Percentiles rank a stretch among this genome's conserved stretches.
These are phyloP conservation scores for Immersiporthe knoxdaviesiana DNA, from an alignment of 2,329 filamentous ascomycete genomes.

Conservation along the genomic window DNA sequence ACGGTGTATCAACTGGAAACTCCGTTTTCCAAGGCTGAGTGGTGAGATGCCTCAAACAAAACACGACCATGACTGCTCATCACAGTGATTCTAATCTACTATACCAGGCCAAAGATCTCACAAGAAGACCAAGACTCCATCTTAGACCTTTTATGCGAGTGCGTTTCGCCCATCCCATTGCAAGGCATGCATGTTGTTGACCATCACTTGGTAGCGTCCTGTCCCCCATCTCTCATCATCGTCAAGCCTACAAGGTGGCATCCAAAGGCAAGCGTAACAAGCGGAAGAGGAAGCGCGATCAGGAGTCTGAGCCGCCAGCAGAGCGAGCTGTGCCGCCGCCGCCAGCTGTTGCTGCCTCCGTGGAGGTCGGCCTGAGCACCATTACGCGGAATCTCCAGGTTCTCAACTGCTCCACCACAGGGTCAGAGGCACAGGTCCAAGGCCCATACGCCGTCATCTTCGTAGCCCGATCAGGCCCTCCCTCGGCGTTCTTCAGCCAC, in stretches of 20 bases:
- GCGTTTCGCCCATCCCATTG: constrained; percentile 34
- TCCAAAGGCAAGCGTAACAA: constrained; percentile 66
- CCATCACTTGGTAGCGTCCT: constrained; percentile 54
- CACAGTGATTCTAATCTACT: constrained; percentile 1
- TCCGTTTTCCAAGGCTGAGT: constrained; percentile 63
- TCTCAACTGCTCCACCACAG: constrained; percentile 32
- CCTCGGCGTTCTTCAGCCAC: constrained; percentile 62
- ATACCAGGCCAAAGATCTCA: constrained; percentile 61
- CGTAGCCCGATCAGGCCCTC: constrained; percentile 59
- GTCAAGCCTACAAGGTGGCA: constrained; percentile 53
- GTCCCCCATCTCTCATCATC: constrained; percentile 65
- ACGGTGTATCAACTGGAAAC: constrained; percentile 67
- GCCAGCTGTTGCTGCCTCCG: constrained; percentile 58
- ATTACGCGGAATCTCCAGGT: constrained; percentile 64
- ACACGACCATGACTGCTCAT: background rate
- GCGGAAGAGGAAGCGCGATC: constrained; percentile 49
- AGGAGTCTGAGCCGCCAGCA: constrained; percentile 30
- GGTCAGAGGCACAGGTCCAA: background rate
- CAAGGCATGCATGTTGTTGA: constrained; percentile 10
- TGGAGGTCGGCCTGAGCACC: constrained; percentile 68
- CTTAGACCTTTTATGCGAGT: constrained; percentile 70
- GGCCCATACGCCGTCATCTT: constrained; percentile 58
- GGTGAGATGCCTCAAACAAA: constrained; percentile 49
- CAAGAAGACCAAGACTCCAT: constrained; percentile 64
- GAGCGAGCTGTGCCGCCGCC: constrained; percentile 38